A percentile compares a stretch with the other conserved stretches of the same genome.
Evolutionary conservation across 2,329 filamentous ascomycete species (phyloP).

Genomic region (Leptographium galeiforme): DNA sequence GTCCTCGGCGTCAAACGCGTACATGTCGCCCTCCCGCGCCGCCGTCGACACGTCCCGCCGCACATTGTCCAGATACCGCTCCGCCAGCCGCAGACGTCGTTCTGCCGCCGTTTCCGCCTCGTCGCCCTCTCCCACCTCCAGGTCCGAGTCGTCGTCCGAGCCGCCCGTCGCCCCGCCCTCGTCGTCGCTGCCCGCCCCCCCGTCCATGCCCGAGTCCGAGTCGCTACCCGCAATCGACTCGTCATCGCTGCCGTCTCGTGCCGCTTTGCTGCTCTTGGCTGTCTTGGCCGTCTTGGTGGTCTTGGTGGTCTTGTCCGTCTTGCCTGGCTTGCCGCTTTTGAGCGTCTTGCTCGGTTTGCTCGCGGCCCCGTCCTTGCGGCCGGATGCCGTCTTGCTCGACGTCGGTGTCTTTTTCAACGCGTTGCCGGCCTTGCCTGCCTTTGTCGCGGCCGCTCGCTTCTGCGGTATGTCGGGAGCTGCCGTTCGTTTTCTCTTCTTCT

Average conservation of each 20-base stretch:
- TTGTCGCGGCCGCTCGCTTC: conserved; percentile 36
- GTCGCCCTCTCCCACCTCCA: conserved; percentile 45
- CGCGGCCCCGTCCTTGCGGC: conserved; percentile 22
- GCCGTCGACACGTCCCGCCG: conserved; percentile 49
- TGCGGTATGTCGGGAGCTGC: conserved; percentile 41
- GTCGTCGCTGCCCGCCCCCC: conserved; percentile 59
- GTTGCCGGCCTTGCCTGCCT: conserved; percentile 14
- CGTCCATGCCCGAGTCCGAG: conserved; percentile 62
- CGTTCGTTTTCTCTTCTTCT: conserved; percentile 78
- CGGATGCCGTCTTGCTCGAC: background rate
- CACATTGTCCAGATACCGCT: conserved; percentile 86
- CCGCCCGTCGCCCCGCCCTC: conserved; percentile 33
- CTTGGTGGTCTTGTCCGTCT: background rate
- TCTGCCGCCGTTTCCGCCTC: conserved; percentile 84
- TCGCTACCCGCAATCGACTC: conserved; percentile 28
- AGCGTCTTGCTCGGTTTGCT: conserved; percentile 12
- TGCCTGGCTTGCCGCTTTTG: conserved; percentile 24
- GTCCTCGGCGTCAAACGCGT: conserved; percentile 85
- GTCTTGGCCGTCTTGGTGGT: background rate
- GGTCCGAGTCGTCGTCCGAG: conserved; percentile 28
- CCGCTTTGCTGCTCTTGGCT: background rate
- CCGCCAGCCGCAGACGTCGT: conserved; percentile 71
- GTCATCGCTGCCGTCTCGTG: conserved; percentile 21
- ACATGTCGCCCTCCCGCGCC: conserved; percentile 38
- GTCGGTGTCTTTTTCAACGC: background rate